These are phyloP conservation scores for Curvularia sp. DNA, from an alignment of 2,329 filamentous ascomycete species.

Conservation along the genomic window DNA sequence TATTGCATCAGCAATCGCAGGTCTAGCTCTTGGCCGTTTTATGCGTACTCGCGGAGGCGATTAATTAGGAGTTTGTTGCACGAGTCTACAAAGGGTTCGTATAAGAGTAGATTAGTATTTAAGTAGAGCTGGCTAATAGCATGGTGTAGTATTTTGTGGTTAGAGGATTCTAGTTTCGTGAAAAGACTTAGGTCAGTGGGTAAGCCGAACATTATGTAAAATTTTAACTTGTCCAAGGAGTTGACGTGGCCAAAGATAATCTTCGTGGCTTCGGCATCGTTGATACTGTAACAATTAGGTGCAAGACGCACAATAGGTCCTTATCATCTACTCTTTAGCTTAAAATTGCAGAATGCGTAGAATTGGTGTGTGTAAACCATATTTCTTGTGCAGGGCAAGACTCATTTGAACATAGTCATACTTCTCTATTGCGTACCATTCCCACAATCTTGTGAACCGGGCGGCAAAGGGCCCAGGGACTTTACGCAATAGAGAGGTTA, in stretches of 20 bases:
- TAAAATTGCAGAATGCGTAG: too few species aligned
- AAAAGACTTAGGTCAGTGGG: background rate
- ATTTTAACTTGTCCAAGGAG: conserved; percentile 12
- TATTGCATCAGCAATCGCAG: conserved; percentile 56
- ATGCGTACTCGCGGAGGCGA: conserved; percentile 37
- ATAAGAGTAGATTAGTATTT: conserved; percentile 48
- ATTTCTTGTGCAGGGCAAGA: too few species aligned
- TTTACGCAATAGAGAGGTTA: too few species aligned
- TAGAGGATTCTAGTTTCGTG: background rate
- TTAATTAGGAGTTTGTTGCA: conserved; percentile 44
- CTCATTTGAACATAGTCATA: too few species aligned
- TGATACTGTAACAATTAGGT: conserved; percentile 27
- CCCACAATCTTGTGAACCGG: too few species aligned
- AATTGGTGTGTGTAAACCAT: too few species aligned
- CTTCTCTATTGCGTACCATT: too few species aligned
- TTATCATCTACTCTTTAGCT: too few species aligned
- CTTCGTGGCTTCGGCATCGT: conserved; percentile 18
- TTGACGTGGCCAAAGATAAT: conserved; percentile 17
- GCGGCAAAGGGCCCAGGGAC: too few species aligned
- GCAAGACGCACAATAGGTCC: too few species aligned
- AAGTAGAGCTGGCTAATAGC: conserved; percentile 50
- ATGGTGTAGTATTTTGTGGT: conserved; percentile 47
- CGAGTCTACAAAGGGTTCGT: conserved; percentile 52
- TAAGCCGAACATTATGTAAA: background rate
- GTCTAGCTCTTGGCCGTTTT: conserved; percentile 45